Conservation (phyloP, 2,329 filamentous ascomycete species). For the Dactylellina drechsleri region DNA sequence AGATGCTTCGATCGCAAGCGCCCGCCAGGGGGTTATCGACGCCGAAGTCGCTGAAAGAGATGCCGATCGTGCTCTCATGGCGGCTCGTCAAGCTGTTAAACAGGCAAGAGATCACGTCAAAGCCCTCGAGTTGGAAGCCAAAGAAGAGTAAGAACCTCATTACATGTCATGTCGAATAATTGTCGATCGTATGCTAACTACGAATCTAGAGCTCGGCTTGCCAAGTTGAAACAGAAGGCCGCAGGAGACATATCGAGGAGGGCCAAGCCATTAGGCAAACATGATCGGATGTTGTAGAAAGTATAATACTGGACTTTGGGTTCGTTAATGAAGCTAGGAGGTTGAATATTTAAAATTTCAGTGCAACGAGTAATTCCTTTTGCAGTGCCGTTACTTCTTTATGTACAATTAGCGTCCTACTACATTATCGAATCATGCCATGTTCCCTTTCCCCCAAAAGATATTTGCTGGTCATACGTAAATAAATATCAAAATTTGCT, state of each 20-base stretch:
- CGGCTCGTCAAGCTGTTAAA: slow-evolving; percentile 36
- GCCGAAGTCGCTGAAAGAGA: slow-evolving; percentile 50
- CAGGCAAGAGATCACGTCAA: slow-evolving; percentile 46
- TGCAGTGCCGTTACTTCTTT: background rate
- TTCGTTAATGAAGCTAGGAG: no score
- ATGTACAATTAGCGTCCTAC: slow-evolving; percentile 5
- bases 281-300: slow-evolving; percentile 38
- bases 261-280: slow-evolving; percentile 41
- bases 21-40: slow-evolving; percentile 46
- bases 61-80: slow-evolving; percentile 51
- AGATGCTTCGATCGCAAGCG: slow-evolving; percentile 42
- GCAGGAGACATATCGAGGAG: slow-evolving; percentile 49
- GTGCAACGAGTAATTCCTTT: no score
- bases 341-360: no score
- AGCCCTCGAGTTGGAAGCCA: slow-evolving; percentile 41
- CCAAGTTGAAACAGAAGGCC: slow-evolving; percentile 50
- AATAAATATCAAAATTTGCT: no score
- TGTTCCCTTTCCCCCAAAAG: background rate
- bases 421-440: background rate
- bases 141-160: slow-evolving; percentile 36
- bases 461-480: no score
- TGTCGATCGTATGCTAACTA: background rate
- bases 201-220: slow-evolving; percentile 29
- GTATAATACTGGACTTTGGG: no score
- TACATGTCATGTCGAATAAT: background rate